Base-by-base conservation (phyloP, 768 basidiomycete genomes). In the Tulasnella sp. region DNA sequence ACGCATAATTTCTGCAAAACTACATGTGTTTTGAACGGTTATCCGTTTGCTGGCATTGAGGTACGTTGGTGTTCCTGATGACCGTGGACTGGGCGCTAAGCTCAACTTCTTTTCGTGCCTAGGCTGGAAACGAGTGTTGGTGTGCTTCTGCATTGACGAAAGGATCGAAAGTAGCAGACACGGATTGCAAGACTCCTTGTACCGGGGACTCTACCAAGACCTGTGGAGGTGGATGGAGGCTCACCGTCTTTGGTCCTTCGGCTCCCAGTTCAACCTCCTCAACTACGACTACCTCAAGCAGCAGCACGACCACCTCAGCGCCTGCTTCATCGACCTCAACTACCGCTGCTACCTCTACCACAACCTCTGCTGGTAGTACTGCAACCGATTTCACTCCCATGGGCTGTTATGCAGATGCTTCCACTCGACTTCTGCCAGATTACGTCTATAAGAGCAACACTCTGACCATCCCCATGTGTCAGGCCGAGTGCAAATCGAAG, bases 401-500 rank as follows among this genome's bases (percentile, higher is more conserved):
- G 12, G 46, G 46, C 6, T 48, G 46, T 20, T 32, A 32, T 37
- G 46, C 46, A 20, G 46, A 48, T 33, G 33, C 34, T 16, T 15
- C 2, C 16, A 19, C 46, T 9, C 46, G 46, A 16, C 34, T 37
- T 1, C 32, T 48, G 4, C 20, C 22, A 24, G 46, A 37, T 37
- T 1, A 8, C 33, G 25, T 20, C 3, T 48, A 34, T 22, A 37
- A 2, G 20, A 27, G 37, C 46, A 9, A 32, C 9, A 34, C 46
- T 25, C 34, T 48, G 46, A 48, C 46, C 16, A 32, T 37, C 16
- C 33, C 46, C 16, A 24, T 48, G 12, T 48, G 46, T 24, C 28
- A 48, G 20, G 46, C 46, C 8, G 25, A 34, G 16, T 48, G 46
- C 32, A n/a, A n/a, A n/a, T n/a, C n/a, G n/a, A 16, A 9, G 16